Evolutionary conservation across 106 monocot genomes (phyloP), one percentile per base, ranked within the genome.

Genomic region (Allium cepa): DNA sequence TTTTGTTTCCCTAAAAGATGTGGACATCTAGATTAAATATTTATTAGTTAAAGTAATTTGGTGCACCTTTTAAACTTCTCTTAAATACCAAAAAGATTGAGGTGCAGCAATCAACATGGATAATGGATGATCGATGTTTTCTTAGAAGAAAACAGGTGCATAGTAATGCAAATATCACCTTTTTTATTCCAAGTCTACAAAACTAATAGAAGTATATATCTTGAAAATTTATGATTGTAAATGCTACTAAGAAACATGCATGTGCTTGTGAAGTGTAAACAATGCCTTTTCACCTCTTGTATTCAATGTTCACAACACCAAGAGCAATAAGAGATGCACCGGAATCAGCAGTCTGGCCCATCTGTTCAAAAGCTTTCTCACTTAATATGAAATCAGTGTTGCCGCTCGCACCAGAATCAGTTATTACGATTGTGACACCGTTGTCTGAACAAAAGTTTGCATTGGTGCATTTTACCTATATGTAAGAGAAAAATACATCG

Each of bases 341-440:
- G 10, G 79, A 73, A 60, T 82, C 85, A 0, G 80, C 47, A 0
- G 74, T 89, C 75, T 73, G 79, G 13, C 71, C 89, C 85, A 85
- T 85, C 18, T 62, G 50, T 5, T 75, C 45, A 50, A 90, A 90
- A 4, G 89, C 89, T 63, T 74, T 82, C 63, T 80, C 70, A 75
- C 89, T 90, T 2, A 90, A 77, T 45, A 90, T 90, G 69, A 90
- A 90, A 61, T 90, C 89, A 2, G 89, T 78, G 71, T 64, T 76
- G 17, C 72, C 79, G 17, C 89, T 90, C 8, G 89, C 61, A 10
- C 89, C 89, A 0, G 59, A 75, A 53, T 90, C 89, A 2, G 85
- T 90, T 22, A 90, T 78, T 12, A 80, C 82, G 17, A 90, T 75
- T 0, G 72, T 82, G 11, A 82, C 82, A 7, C 88, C 82, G 47